phyloP scores from a whole-genome alignment of 352 stramenopile genomes.

The Phytopythium vexans region DNA sequence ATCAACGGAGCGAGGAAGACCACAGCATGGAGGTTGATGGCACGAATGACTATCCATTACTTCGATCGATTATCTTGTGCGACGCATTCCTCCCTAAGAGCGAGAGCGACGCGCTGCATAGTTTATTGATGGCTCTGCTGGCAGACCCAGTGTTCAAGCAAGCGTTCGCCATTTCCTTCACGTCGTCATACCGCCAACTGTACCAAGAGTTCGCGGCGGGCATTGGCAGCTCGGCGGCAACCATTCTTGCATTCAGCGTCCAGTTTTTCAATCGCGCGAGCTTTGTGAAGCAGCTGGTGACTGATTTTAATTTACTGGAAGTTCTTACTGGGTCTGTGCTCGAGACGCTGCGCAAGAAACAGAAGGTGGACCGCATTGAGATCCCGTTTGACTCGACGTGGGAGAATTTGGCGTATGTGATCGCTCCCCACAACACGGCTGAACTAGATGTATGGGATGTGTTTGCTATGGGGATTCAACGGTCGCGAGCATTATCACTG shows the following conservation, averaged over 20 bases:
- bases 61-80: constrained; percentile 78
- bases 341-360: constrained; percentile 63
- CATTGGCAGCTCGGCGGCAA: constrained; percentile 83
- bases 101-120: constrained; percentile 84
- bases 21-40: constrained; percentile 38
- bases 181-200: constrained; percentile 89
- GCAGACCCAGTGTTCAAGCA: constrained; percentile 97
- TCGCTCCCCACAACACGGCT: constrained; percentile 26
- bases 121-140: constrained; percentile 94
- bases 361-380: constrained; percentile 35
- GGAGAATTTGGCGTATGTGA: constrained; percentile 37
- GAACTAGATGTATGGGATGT: constrained; percentile 65
- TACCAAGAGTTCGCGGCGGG: constrained; percentile 76
- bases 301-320: constrained; percentile 69
- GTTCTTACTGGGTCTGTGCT: constrained; percentile 68
- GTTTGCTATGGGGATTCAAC: constrained; percentile 60
- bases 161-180: constrained; percentile 94
- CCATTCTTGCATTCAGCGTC: constrained; percentile 91
- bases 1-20: constrained; percentile 32
- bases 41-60: constrained; percentile 48
- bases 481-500: constrained; percentile 32
- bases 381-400: constrained; percentile 46
- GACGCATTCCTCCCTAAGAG: constrained; percentile 82
- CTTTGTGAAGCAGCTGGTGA: constrained; percentile 90
- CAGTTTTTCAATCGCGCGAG: constrained; percentile 99